phyloP scores from a whole-genome alignment of 768 basidiomycete species.

The Phanerodontia chrysosporium region DNA sequence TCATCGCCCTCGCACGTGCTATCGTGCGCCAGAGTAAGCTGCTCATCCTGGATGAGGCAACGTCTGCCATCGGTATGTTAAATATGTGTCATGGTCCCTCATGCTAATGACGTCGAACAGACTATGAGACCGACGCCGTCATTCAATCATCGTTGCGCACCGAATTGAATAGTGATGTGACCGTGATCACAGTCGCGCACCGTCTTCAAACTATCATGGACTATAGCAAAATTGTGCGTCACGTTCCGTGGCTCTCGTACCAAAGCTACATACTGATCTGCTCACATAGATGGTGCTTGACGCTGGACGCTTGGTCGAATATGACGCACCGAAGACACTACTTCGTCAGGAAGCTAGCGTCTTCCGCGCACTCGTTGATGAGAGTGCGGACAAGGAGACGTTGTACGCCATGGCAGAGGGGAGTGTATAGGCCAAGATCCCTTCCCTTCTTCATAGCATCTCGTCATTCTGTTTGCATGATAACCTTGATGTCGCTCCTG shows the following conservation, averaged over 20 bases:
- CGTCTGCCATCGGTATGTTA: constrained; percentile 39
- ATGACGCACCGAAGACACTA: constrained; percentile 41
- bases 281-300: constrained; percentile 43
- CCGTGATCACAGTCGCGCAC: constrained; percentile 57
- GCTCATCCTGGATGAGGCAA: constrained; percentile 55
- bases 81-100: too few species aligned
- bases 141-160: constrained; percentile 54
- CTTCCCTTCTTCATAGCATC: too few species aligned
- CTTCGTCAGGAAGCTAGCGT: constrained; percentile 32
- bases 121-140: constrained; percentile 51
- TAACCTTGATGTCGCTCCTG: too few species aligned
- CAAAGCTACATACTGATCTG: constrained; percentile 32
- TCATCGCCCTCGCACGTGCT: constrained; percentile 55
- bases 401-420: constrained; percentile 21
- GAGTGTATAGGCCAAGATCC: too few species aligned
- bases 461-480: too few species aligned
- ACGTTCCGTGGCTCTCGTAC: constrained; percentile 27
- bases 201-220: constrained; percentile 56
- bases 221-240: constrained; percentile 49
- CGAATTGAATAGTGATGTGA: constrained; percentile 38
- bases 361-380: constrained; percentile 34
- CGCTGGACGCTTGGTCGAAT: constrained; percentile 42
- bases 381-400: constrained; percentile 34
- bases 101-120: constrained; percentile 14
- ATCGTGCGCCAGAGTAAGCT: constrained; percentile 53